These are phyloP conservation scores for Hortaea sp. DNA, from an alignment of 2,329 filamentous ascomycete genomes.

Conservation along the genomic window DNA sequence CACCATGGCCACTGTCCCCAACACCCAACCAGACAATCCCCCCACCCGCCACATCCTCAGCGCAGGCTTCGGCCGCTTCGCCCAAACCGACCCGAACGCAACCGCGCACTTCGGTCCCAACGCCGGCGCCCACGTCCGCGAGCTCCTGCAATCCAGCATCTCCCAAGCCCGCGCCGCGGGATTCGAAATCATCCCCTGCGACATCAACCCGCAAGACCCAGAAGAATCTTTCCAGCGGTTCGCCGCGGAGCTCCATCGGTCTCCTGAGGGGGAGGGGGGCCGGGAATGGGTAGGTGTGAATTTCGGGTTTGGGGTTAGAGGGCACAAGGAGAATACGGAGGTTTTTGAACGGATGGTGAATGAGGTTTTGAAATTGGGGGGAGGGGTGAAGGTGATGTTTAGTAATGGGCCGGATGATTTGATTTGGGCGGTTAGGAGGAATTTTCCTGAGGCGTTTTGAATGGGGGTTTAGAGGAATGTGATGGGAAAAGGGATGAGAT, in stretches of 20 bases:
- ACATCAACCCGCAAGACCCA: conserved; percentile 4
- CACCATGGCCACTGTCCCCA: background rate
- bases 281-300: conserved; percentile 5
- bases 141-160: conserved; percentile 2
- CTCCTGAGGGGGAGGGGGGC: too few relatives aligned
- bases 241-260: background rate
- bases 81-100: conserved; percentile 2
- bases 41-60: conserved; percentile 1
- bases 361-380: background rate
- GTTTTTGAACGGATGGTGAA: conserved; percentile 5
- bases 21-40: background rate
- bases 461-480: too few relatives aligned
- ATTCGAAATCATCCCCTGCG: conserved; percentile 4
- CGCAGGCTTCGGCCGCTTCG: conserved; percentile 5
- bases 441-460: conserved; percentile 5
- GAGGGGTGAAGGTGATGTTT: conserved; percentile 5
- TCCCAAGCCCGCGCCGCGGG: conserved; percentile 3
- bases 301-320: conserved; percentile 5
- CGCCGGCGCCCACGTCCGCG: conserved; percentile 1
- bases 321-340: conserved; percentile 5
- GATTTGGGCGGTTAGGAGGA: conserved; percentile 3
- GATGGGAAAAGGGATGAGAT: too few relatives aligned
- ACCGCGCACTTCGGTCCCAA: conserved; percentile 4
- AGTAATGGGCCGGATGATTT: conserved; percentile 6
- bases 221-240: conserved; percentile 5